phyloP scores from a whole-genome alignment of 2,329 filamentous ascomycete genomes.

The Calonectria multiphialidica region DNA sequence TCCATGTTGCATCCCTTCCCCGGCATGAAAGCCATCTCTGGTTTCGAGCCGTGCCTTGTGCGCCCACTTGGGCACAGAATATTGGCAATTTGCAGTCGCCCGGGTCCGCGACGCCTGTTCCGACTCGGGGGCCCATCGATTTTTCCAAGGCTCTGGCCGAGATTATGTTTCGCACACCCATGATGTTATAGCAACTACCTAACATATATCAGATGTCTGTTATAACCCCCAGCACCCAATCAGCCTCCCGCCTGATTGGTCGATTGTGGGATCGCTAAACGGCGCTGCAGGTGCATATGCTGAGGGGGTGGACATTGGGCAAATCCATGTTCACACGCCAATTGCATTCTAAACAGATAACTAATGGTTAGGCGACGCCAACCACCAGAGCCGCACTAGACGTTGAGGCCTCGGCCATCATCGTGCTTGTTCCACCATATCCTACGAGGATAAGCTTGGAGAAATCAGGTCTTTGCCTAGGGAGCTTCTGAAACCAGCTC shows the following conservation, averaged over 20 bases:
- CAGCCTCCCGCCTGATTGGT: conserved; percentile 34
- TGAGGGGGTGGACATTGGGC: conserved; percentile 31
- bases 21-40: conserved; percentile 33
- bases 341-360: conserved; percentile 26
- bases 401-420: neutral
- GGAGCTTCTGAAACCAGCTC: conserved; percentile 19
- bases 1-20: conserved; percentile 30
- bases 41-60: conserved; percentile 27
- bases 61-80: conserved; percentile 31
- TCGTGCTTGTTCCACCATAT: neutral
- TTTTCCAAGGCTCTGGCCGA: conserved; percentile 41
- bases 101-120: conserved; percentile 38
- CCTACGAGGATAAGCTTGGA: neutral
- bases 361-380: conserved; percentile 22
- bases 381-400: conserved; percentile 28
- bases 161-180: conserved; percentile 46
- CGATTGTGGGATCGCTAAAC: conserved; percentile 39
- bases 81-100: conserved; percentile 32
- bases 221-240: conserved; percentile 31
- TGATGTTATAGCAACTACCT: conserved; percentile 40
- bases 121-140: conserved; percentile 36
- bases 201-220: conserved; percentile 42
- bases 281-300: conserved; percentile 44
- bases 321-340: conserved; percentile 37
- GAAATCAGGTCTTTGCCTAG: neutral